phyloP scores from a whole-genome alignment of 2,329 filamentous ascomycete genomes.

The Neofusicoccum kwambonambiense region DNA sequence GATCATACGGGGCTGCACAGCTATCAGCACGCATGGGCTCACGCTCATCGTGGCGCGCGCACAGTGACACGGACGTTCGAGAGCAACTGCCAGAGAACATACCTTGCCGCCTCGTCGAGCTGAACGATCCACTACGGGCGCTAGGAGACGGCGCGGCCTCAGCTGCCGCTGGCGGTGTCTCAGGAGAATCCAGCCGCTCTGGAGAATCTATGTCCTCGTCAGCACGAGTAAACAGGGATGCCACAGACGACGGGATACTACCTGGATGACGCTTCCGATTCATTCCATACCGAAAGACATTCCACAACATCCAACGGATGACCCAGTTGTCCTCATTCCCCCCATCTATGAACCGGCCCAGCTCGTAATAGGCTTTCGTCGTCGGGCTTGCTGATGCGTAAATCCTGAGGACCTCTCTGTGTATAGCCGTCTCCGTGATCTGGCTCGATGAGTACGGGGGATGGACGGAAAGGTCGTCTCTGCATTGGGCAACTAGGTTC shows the following conservation, averaged over 20 bases:
- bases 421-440: conserved; percentile 48
- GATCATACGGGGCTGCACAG: background rate
- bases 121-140: no score
- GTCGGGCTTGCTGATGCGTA: conserved; percentile 38
- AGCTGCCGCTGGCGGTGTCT: background rate
- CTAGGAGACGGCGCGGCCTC: background rate
- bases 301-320: conserved; percentile 52
- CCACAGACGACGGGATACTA: background rate
- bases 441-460: conserved; percentile 44
- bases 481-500: conserved; percentile 21
- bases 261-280: background rate
- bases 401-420: conserved; percentile 44
- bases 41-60: background rate
- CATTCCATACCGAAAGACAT: conserved; percentile 45
- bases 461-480: conserved; percentile 33
- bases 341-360: conserved; percentile 40
- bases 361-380: conserved; percentile 43
- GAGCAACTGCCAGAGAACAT: background rate
- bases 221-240: background rate
- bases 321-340: conserved; percentile 50
- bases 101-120: background rate
- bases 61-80: background rate
- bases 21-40: background rate
- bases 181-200: background rate
- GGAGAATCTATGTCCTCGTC: background rate